Evolutionary conservation across 345 rosid genomes (phyloP).

Genomic region (Theobroma cacao): DNA sequence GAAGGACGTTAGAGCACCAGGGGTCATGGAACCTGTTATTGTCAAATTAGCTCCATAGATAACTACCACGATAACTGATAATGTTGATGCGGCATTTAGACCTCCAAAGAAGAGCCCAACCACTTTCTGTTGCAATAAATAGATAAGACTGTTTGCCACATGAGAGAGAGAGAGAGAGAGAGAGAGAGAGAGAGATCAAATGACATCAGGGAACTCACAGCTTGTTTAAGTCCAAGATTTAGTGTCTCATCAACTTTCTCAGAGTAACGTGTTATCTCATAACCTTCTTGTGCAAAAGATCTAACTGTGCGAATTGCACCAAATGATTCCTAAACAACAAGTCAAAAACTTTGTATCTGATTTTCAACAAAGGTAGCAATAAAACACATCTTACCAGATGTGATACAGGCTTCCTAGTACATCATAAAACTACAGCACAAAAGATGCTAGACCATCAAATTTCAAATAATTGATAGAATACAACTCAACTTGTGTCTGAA

Average conservation of each 20-base stretch:
- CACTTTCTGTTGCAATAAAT: slow-evolving; percentile 42
- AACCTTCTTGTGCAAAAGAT: slow-evolving; percentile 84
- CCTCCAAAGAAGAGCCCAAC: slow-evolving; percentile 88
- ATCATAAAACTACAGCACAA: neutral
- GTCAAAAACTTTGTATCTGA: neutral
- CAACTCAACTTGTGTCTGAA: neutral
- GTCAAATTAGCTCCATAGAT: slow-evolving; percentile 87
- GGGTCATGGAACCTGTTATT: slow-evolving; percentile 79
- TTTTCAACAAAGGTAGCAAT: neutral
- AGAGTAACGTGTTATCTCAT: slow-evolving; percentile 65
- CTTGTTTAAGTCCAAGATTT: slow-evolving; percentile 84
- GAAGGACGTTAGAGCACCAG: slow-evolving; percentile 92
- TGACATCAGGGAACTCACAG: slow-evolving; percentile 48
- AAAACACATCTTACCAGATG: neutral
- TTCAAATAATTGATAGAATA: neutral
- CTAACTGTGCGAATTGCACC: slow-evolving; percentile 95
- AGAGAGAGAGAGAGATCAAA: slow-evolving; percentile 7
- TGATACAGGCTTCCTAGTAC: neutral
- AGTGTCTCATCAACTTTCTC: slow-evolving; percentile 86
- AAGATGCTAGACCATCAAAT: neutral
- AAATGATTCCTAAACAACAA: slow-evolving; percentile 74
- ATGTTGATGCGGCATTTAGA: slow-evolving; percentile 80
- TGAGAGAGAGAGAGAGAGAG: neutral
- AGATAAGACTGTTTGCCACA: neutral
- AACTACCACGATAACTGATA: slow-evolving; percentile 83